Evolutionary conservation across 148 eudicot genomes (phyloP).

Genomic region (Rhododendron henanense): DNA sequence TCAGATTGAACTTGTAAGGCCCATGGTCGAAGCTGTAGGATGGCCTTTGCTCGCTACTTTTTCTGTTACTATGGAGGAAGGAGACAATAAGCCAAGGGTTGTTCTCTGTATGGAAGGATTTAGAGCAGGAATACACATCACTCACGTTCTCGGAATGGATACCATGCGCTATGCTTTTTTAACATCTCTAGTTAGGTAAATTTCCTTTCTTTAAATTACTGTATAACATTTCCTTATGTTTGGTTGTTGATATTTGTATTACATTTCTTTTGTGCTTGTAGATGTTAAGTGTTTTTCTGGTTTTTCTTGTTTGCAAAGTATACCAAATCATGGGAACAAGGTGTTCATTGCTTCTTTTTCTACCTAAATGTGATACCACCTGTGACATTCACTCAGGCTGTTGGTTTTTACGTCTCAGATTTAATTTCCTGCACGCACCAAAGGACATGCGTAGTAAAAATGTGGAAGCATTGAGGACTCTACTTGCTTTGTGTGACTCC

Average conservation of each 20-base stretch:
- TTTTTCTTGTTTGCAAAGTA: not conserved
- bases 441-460: slow-evolving; percentile 97
- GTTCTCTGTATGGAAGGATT: slow-evolving; percentile 94
- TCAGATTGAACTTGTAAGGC: slow-evolving; percentile 77
- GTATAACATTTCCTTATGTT: not conserved
- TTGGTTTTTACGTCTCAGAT: slow-evolving; percentile 44
- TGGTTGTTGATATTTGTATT: not conserved
- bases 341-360: not conserved
- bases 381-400: slow-evolving; percentile 1
- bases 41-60: slow-evolving; percentile 99
- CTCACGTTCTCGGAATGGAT: slow-evolving; percentile 93
- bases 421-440: slow-evolving; percentile 93
- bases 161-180: slow-evolving; percentile 98
- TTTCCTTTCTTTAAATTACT: slow-evolving; percentile 1
- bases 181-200: slow-evolving; percentile 84
- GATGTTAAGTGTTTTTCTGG: not conserved
- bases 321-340: not conserved
- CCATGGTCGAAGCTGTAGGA: slow-evolving; percentile 96
- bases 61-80: slow-evolving; percentile 96
- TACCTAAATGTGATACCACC: not conserved
- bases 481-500: slow-evolving; percentile 67
- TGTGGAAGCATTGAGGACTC: slow-evolving; percentile 91
- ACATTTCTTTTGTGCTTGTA: not conserved
- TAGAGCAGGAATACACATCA: slow-evolving; percentile 87
- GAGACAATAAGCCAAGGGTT: slow-evolving; percentile 87